Base-by-base conservation (phyloP, 352 stramenopile species). In the Pythium coloratum region DNA sequence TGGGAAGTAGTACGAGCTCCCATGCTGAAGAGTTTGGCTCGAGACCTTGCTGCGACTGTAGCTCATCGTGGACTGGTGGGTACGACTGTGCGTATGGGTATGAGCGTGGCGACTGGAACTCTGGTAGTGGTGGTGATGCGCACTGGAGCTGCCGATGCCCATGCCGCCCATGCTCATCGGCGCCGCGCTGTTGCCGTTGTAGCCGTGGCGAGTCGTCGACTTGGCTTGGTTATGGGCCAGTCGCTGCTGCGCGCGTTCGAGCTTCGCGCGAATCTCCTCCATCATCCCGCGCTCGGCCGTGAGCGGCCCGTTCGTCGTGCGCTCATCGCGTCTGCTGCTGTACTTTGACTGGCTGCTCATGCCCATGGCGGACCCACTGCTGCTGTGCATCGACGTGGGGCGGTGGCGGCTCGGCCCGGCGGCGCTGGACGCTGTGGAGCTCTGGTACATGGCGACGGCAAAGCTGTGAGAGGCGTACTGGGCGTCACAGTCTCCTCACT, bases 231-330 rank as follows among this genome's bases (percentile, higher is more conserved):
- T 71, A 33, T 72, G 77, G 10, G 75, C 80, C 42, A 91, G 75
- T 3, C 80, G 77, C 12, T 72, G 77, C 68, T 90, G 80, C 20
- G 83, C 74, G 18, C 73, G 72, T 66, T 91, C 83, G 24, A 91
- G 76, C 67, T 90, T 91, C 38, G 69, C 76, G 49, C 81, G 83
- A 68, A 91, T 91, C 65, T 86, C 70, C 38, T 89, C 78, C 78
- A 91, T 89, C 81, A 88, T 88, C 34, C 67, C 75, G 59, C 83
- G 83, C 70, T 91, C 83, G 16, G 69, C 76, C n/a, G 81, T 78
- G 62, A 73, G 67, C 62, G 67, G 67, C 14, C 54, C 62, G 2
- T 34, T 56, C 30, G 57, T 67, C 26, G 62, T 36, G 8, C 61
- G 60, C 47, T 69, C 67, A 44, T 62, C 55, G 30, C 58, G 33